Conservation (phyloP, 2,329 filamentous ascomycete species). For the Botrytis squamosa region DNA sequence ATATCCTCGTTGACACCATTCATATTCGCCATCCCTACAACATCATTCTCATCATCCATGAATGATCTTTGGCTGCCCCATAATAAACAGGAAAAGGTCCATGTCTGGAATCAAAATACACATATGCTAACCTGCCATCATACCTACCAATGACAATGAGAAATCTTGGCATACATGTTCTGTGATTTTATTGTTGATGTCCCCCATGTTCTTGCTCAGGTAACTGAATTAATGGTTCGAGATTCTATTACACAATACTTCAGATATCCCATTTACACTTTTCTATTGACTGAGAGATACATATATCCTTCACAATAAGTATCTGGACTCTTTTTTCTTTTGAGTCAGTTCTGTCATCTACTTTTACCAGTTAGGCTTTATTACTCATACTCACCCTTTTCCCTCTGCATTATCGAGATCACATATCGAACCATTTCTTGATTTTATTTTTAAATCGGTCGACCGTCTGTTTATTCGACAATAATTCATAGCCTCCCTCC, state of each 20-base stretch:
- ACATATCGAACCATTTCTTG: background rate
- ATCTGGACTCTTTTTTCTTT: background rate
- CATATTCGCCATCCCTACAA: constrained; percentile 8
- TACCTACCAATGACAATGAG: background rate
- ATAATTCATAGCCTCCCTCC: background rate
- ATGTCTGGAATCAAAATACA: constrained; percentile 3
- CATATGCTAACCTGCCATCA: constrained; percentile 1
- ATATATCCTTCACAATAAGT: background rate
- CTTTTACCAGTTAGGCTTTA: background rate
- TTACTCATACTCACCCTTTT: background rate
- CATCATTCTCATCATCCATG: constrained; percentile 4
- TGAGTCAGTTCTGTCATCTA: background rate
- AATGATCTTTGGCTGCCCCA: background rate
- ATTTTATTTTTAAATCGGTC: background rate
- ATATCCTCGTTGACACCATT: constrained; percentile 7
- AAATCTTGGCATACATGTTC: constrained; percentile 14
- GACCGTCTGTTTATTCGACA: background rate
- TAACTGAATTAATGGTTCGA: constrained; percentile 2
- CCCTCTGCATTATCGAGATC: background rate
- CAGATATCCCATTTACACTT: background rate
- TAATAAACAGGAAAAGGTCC: background rate
- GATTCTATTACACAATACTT: constrained; percentile 18
- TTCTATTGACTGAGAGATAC: background rate
- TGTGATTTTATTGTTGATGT: background rate
- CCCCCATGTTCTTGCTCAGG: constrained; percentile 12